Evolutionary conservation across 495 filamentous ascomycete genomes (phyloP).

Genomic region (Choiromyces venosus): DNA sequence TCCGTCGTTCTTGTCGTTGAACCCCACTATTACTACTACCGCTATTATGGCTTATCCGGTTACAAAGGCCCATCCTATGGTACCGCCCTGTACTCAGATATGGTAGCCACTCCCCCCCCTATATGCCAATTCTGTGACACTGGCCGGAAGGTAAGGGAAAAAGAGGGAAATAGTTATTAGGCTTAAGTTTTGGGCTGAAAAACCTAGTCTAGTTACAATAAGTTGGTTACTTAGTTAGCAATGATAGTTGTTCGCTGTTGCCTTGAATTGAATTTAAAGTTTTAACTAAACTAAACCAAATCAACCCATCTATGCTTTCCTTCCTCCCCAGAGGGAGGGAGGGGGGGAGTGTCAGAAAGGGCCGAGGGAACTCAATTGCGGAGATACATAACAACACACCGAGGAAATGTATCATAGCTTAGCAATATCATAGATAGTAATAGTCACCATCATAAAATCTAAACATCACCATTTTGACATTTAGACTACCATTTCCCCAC

Average conservation of each 20-base stretch:
- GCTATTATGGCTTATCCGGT: background rate
- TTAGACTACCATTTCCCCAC: background rate
- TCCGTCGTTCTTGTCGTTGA: background rate
- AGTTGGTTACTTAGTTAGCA: too few species aligned
- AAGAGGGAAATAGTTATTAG: background rate
- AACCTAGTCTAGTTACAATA: background rate
- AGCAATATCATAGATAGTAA: background rate
- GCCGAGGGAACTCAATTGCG: background rate
- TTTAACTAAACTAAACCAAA: too few species aligned
- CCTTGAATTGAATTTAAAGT: too few species aligned
- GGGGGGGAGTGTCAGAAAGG: too few species aligned
- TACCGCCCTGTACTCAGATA: too few species aligned
- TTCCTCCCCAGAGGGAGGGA: background rate
- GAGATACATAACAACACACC: background rate
- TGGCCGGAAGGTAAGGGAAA: background rate
- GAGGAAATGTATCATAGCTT: background rate
- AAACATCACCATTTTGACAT: conserved; percentile 1
- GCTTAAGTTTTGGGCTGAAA: background rate
- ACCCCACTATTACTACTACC: too few species aligned
- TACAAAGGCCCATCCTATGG: background rate
- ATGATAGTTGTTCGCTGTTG: background rate
- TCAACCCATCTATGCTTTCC: too few species aligned
- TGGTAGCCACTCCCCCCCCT: background rate
- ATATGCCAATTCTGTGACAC: background rate
- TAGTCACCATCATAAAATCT: background rate